Conservation (phyloP, 345 rosid genomes). For the Adansonia digitata region DNA sequence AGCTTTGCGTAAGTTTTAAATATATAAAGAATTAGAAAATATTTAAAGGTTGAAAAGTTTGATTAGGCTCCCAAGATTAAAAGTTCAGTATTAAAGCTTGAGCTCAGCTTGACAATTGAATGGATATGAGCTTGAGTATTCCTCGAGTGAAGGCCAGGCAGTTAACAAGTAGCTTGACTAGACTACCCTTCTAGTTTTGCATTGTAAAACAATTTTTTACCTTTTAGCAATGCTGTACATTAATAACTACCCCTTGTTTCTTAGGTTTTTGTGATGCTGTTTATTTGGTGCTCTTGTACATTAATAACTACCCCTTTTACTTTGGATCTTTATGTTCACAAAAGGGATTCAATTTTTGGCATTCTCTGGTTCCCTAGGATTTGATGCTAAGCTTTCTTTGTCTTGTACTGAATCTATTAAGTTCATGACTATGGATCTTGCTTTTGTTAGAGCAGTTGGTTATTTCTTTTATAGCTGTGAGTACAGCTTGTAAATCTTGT, state of each 20-base stretch:
- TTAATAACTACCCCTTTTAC: no score
- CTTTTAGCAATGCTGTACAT: neutral
- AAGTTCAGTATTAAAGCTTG: neutral
- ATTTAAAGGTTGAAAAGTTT: neutral
- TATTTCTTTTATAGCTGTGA: neutral
- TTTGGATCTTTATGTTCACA: neutral
- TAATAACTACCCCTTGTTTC: neutral
- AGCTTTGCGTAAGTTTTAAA: neutral
- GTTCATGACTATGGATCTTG: neutral
- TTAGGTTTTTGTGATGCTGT: neutral
- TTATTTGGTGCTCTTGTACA: neutral
- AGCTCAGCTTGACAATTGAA: neutral
- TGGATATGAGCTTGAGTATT: neutral
- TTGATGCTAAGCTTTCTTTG: neutral
- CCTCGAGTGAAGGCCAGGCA: neutral
- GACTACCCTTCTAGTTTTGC: neutral
- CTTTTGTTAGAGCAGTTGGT: neutral
- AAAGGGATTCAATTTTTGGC: neutral
- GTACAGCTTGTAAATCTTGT: constrained; percentile 7
- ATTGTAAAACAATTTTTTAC: neutral
- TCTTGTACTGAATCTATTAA: neutral
- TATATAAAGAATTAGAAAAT: neutral
- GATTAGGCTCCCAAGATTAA: neutral
- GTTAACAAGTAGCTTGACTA: neutral
- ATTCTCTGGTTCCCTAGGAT: neutral